Percentiles rank a stretch among this genome's conserved stretches.
phyloP scores from a whole-genome alignment of 2,329 filamentous ascomycete species.

The Chalaropsis ovoidea region DNA sequence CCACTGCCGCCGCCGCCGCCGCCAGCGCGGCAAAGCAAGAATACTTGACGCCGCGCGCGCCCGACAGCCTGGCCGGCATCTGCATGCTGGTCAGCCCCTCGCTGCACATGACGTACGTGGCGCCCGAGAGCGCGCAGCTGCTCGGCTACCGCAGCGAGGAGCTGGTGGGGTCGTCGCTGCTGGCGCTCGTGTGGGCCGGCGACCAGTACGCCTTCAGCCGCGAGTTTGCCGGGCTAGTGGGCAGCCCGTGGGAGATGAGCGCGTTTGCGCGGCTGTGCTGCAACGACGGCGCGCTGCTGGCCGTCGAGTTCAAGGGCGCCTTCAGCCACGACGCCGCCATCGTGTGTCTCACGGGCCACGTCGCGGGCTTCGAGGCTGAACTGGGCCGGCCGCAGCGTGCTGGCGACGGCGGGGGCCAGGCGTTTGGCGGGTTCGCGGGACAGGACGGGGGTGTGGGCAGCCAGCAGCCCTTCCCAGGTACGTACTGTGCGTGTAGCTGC shows the following conservation, averaged over 20 bases:
- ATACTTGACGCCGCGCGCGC: background rate
- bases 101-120: slow-evolving; percentile 76
- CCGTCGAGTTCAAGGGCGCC: slow-evolving; percentile 76
- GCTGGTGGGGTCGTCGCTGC: slow-evolving; percentile 63
- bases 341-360: background rate
- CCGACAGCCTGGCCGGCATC: slow-evolving; percentile 38
- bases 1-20: background rate
- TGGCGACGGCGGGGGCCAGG: background rate
- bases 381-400: background rate
- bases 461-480: background rate
- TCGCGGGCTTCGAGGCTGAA: background rate
- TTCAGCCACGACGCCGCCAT: background rate
- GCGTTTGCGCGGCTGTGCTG: slow-evolving; percentile 80
- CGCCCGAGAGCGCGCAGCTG: slow-evolving; percentile 61
- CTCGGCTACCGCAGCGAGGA: slow-evolving; percentile 66
- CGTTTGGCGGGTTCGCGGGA: no score
- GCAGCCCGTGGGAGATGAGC: slow-evolving; percentile 65
- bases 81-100: slow-evolving; percentile 78
- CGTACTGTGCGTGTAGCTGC: background rate
- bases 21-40: background rate
- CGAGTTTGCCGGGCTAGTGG: slow-evolving; percentile 78
- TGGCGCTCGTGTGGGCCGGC: slow-evolving; percentile 75
- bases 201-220: slow-evolving; percentile 73
- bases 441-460: no score
- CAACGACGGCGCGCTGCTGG: slow-evolving; percentile 59